Conservation (phyloP, 192 early-diverging fungal genomes). For the Phycomyces nitens region DNA sequence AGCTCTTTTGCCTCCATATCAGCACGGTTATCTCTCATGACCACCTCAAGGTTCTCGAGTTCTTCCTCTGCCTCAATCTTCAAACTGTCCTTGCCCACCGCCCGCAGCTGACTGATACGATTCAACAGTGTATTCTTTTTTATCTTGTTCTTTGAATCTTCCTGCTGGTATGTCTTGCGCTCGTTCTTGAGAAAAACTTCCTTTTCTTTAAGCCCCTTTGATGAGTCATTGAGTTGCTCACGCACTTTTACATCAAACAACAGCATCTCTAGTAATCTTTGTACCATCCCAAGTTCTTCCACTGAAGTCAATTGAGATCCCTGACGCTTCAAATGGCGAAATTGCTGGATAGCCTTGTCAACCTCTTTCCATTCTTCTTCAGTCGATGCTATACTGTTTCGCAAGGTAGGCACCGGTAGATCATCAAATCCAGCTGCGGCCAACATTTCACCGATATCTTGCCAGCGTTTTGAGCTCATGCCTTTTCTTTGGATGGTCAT, state of each 20-base stretch:
- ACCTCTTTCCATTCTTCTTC: neutral
- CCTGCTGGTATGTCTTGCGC: neutral
- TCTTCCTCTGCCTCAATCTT: neutral
- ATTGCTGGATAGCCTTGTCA: neutral
- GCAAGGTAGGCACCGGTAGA: conserved; percentile 5
- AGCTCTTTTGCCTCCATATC: conserved; percentile 2
- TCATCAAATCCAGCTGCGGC: neutral
- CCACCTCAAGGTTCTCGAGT: conserved; percentile 3
- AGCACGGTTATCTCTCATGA: conserved; percentile 1
- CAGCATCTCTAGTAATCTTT: conserved; percentile 16
- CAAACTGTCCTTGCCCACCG: neutral
- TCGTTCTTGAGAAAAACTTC: conserved; percentile 9
- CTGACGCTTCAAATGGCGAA: neutral
- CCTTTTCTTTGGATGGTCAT: conserved; percentile 4
- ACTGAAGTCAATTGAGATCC: neutral
- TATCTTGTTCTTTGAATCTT: conserved; percentile 5
- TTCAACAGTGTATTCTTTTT: neutral
- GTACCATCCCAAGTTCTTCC: conserved; percentile 14
- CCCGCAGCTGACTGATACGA: conserved; percentile 2
- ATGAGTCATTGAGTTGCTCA: conserved; percentile 1
- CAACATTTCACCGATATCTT: conserved; percentile 9
- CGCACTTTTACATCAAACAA: conserved; percentile 7
- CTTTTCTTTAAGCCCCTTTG: conserved; percentile 1
- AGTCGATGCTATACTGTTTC: neutral
- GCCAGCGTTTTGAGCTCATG: conserved; percentile 10